phyloP scores from a whole-genome alignment of 2,329 filamentous ascomycete species.

The Colletotrichum magnum region DNA sequence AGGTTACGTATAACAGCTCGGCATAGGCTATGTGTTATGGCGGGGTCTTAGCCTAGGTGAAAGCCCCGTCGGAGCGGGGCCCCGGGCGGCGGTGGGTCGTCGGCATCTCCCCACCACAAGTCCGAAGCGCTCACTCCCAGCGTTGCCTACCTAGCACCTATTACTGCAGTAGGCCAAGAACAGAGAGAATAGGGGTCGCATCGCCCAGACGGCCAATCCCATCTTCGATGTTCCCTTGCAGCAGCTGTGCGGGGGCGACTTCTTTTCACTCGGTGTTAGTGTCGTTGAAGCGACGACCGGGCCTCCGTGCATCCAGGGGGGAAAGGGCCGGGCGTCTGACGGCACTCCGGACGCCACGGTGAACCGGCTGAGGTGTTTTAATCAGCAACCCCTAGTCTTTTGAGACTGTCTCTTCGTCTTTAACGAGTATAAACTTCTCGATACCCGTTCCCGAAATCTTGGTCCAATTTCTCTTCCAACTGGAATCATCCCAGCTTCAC shows the following conservation, averaged over 20 bases:
- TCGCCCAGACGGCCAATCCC: slow-evolving; percentile 3
- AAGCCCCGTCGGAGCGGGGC: slow-evolving; percentile 3
- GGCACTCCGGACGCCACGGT: slow-evolving; percentile 34
- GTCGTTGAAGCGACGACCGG: slow-evolving; percentile 22
- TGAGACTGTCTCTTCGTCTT: neutral
- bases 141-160: too few relatives aligned
- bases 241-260: neutral
- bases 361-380: neutral
- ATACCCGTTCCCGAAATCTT: fast-evolving
- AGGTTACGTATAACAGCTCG: neutral
- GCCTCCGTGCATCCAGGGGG: slow-evolving; percentile 26
- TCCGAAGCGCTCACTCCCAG: slow-evolving; percentile 3
- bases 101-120: slow-evolving; percentile 31
- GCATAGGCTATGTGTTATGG: neutral
- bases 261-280: neutral
- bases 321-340: slow-evolving; percentile 20
- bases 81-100: neutral
- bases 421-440: slow-evolving; percentile 6
- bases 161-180: neutral
- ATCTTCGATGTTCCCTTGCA: neutral
- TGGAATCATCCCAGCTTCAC: neutral
- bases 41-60: too few relatives aligned
- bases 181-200: slow-evolving; percentile 11
- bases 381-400: neutral
- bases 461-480: neutral